phyloP scores from a whole-genome alignment of 768 basidiomycete genomes.

The Asterophora parasitica region DNA sequence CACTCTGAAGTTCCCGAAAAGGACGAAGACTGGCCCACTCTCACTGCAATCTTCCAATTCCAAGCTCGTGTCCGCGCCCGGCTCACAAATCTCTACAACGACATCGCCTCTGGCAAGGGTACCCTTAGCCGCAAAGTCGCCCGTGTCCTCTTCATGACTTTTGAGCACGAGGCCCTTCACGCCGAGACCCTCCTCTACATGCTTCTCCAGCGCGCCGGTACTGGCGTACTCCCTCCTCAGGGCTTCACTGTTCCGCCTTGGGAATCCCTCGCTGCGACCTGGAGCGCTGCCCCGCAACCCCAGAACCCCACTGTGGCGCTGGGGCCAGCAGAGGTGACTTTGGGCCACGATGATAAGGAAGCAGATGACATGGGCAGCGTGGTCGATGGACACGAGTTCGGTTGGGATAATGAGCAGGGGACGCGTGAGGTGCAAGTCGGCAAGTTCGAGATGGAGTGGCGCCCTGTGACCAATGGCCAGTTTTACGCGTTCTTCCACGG shows the following conservation, averaged over 20 bases:
- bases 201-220: constrained; percentile 79
- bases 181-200: constrained; percentile 93
- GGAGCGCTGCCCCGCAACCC: constrained; percentile 46
- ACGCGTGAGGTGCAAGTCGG: constrained; percentile 53
- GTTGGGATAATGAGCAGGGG: constrained; percentile 95
- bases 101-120: constrained; percentile 49
- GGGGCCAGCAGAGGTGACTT: constrained; percentile 49
- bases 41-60: constrained; percentile 69
- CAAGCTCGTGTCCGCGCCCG: constrained; percentile 73
- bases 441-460: constrained; percentile 74
- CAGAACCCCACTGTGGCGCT: constrained; percentile 44
- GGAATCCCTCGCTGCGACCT: constrained; percentile 41
- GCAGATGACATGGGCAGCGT: constrained; percentile 45
- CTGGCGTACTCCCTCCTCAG: constrained; percentile 72
- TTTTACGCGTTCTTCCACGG: constrained; percentile 63
- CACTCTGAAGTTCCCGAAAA: constrained; percentile 84
- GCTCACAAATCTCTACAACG: constrained; percentile 65
- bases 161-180: constrained; percentile 89
- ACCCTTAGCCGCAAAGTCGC: constrained; percentile 61
- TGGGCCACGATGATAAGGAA: constrained; percentile 87
- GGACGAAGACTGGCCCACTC: constrained; percentile 83
- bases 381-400: constrained; percentile 62
- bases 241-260: constrained; percentile 75
- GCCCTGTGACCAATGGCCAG: constrained; percentile 86
- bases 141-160: constrained; percentile 85